Percentiles rank a stretch among this genome's conserved stretches.
Conservation (phyloP, 2,329 filamentous ascomycete species). For the Periconia sp. region DNA sequence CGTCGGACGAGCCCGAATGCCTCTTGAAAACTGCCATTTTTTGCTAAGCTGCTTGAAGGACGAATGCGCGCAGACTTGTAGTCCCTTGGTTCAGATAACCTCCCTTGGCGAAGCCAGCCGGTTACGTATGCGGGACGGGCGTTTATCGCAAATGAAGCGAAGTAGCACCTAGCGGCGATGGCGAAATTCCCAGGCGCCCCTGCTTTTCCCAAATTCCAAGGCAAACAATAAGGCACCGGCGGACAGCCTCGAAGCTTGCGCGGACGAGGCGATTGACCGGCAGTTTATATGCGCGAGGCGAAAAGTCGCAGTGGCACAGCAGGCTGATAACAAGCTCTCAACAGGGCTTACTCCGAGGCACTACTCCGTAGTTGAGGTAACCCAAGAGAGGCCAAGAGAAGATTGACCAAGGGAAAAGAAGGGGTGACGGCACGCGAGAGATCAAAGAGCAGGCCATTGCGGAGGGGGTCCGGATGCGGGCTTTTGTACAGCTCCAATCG, state of each 20-base stretch:
- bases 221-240: slow-evolving; percentile 4
- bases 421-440: slow-evolving; percentile 1
- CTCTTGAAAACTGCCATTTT: slow-evolving; percentile 12
- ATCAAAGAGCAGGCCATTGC: background rate
- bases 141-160: slow-evolving; percentile 4
- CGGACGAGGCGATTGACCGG: background rate
- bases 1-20: slow-evolving; percentile 26
- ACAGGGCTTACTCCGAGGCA: slow-evolving; percentile 16
- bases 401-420: slow-evolving; percentile 5
- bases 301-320: too few species aligned
- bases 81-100: background rate
- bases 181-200: too few species aligned
- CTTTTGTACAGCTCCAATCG: slow-evolving; percentile 21
- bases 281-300: slow-evolving; percentile 2
- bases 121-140: slow-evolving; percentile 14
- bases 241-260: slow-evolving; percentile 4
- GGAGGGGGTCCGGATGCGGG: slow-evolving; percentile 3
- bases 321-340: slow-evolving; percentile 12
- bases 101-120: slow-evolving; percentile 7
- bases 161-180: slow-evolving; percentile 2
- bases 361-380: slow-evolving; percentile 16
- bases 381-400: slow-evolving; percentile 21
- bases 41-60: background rate
- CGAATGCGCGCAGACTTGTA: background rate
- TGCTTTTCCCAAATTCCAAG: slow-evolving; percentile 10